Percentiles rank a stretch among this genome's conserved stretches.
Conservation (phyloP, 345 rosid species). For the Geranium brycei region DNA sequence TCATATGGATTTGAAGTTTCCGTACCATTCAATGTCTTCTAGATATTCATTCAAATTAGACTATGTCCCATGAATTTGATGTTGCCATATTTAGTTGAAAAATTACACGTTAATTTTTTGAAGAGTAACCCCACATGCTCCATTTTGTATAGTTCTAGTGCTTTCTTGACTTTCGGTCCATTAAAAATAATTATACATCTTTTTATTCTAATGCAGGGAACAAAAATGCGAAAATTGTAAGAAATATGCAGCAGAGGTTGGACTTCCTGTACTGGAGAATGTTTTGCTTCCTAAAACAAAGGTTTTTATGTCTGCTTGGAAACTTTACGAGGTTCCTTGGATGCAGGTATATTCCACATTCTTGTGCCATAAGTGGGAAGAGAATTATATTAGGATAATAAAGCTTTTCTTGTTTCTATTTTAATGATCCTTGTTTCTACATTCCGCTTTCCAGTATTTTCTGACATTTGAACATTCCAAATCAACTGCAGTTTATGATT, state of each 20-base stretch:
- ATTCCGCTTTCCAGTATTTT: too few relatives aligned
- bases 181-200: neutral
- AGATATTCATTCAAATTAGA: neutral
- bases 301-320: conserved; percentile 57
- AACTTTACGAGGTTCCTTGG: conserved; percentile 40
- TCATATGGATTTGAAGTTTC: neutral
- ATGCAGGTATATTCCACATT: conserved; percentile 47
- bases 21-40: neutral
- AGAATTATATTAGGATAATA: too few relatives aligned
- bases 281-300: conserved; percentile 67
- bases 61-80: neutral
- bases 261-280: conserved; percentile 56
- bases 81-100: neutral
- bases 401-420: too few relatives aligned
- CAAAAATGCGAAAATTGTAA: conserved; percentile 53
- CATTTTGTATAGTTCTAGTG: neutral
- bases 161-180: neutral
- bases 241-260: conserved; percentile 53
- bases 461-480: neutral
- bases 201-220: conserved; percentile 30
- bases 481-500: conserved; percentile 57
- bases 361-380: neutral
- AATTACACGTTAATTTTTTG: neutral
- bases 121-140: neutral
- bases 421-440: too few relatives aligned